These are phyloP conservation scores for Cladophialophora psammophila DNA, from an alignment of 2,329 filamentous ascomycete genomes.

Conservation along the genomic window DNA sequence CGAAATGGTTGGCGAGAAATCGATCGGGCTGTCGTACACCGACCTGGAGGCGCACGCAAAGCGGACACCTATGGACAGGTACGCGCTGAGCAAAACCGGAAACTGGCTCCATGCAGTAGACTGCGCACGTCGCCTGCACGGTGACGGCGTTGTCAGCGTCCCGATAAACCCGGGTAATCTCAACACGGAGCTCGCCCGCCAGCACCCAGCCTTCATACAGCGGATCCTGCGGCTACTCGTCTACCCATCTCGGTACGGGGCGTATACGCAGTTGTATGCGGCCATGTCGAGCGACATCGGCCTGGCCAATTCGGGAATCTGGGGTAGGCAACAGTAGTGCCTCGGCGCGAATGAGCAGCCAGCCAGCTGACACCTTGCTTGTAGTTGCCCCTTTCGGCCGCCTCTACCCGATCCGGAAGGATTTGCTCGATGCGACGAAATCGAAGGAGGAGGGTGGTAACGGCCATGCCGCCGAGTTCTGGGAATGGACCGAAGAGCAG, in stretches of 20 bases:
- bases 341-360: background rate
- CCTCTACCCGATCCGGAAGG: constrained; percentile 2
- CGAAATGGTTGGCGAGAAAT: background rate
- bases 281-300: constrained; percentile 2
- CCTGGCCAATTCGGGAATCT: constrained; percentile 1
- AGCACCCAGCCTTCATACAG: constrained; percentile 1
- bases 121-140: background rate
- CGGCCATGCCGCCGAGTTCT: constrained; percentile 3
- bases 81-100: constrained; percentile 13
- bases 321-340: background rate
- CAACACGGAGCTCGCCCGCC: constrained; percentile 2
- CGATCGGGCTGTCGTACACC: background rate
- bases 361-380: background rate
- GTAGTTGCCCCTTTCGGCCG: constrained; percentile 6
- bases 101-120: constrained; percentile 11
- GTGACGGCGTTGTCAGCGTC: constrained; percentile 6
- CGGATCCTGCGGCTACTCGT: background rate
- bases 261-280: background rate
- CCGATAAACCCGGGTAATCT: background rate
- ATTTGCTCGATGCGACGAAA: constrained; percentile 8
- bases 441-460: constrained; percentile 6
- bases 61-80: background rate
- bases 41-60: constrained; percentile 5
- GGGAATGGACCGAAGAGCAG: constrained; percentile 7
- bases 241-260: background rate